These are phyloP conservation scores for Gossypioides kirkii DNA, from an alignment of 345 rosid genomes.

Conservation along the genomic window DNA sequence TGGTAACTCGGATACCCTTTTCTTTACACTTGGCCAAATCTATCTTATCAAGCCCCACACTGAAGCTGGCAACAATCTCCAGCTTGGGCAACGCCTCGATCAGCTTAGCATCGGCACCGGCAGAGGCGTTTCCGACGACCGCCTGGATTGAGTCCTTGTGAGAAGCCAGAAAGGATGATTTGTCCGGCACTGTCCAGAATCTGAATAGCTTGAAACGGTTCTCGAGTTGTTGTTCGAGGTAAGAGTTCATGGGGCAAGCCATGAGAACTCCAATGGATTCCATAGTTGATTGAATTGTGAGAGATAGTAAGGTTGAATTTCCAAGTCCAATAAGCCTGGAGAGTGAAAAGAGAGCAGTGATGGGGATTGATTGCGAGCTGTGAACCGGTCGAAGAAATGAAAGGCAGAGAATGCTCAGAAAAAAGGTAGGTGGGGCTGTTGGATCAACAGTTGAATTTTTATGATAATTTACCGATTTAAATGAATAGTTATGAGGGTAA, in stretches of 20 bases:
- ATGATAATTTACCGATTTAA: too few relatives aligned
- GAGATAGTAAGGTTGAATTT: background rate
- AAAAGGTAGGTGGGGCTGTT: background rate
- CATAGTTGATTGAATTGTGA: slow-evolving; percentile 23
- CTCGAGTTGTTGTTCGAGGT: slow-evolving; percentile 47
- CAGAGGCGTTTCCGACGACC: slow-evolving; percentile 34
- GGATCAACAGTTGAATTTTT: background rate
- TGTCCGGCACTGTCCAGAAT: slow-evolving; percentile 37
- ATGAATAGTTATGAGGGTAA: too few relatives aligned
- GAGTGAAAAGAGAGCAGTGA: background rate
- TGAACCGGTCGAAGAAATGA: background rate
- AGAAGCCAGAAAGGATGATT: slow-evolving; percentile 24
- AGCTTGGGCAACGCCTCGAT: slow-evolving; percentile 48
- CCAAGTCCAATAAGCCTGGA: background rate
- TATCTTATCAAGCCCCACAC: slow-evolving; percentile 61
- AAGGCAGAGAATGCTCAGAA: background rate
- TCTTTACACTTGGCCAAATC: slow-evolving; percentile 48
- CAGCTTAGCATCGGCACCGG: slow-evolving; percentile 50
- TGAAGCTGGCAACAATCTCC: slow-evolving; percentile 53
- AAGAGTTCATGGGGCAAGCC: slow-evolving; percentile 43
- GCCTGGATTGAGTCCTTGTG: slow-evolving; percentile 36
- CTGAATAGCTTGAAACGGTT: slow-evolving; percentile 40
- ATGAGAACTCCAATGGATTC: slow-evolving; percentile 43
- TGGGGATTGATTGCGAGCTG: background rate
- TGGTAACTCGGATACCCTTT: slow-evolving; percentile 55